A percentile compares a stretch with the other conserved stretches of the same genome.
These are phyloP conservation scores for Paratinospora sagittata DNA, from an alignment of 164 flowering plant genomes.

Conservation along the genomic window DNA sequence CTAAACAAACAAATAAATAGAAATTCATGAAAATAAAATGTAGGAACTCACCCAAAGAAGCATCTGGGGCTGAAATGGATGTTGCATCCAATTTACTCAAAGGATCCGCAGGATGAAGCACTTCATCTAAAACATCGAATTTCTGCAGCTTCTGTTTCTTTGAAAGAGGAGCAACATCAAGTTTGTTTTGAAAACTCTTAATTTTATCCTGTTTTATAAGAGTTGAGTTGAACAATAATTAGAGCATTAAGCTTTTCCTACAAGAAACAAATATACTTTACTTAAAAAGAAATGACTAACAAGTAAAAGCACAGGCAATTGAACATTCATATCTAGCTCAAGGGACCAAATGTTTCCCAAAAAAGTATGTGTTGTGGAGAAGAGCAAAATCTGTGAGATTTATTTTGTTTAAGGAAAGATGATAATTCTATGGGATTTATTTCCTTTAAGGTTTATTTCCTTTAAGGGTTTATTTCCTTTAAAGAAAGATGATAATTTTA, in stretches of 20 bases:
- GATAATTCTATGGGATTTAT: too few species aligned
- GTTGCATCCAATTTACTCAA: background rate
- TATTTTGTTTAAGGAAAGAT: too few species aligned
- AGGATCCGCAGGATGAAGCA: background rate
- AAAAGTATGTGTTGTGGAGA: too few species aligned
- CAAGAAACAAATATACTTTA: background rate
- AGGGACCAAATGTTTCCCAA: background rate
- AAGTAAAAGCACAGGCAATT: background rate
- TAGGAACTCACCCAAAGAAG: slow-evolving; percentile 4
- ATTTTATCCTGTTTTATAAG: slow-evolving; percentile 4
- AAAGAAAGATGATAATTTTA: too few species aligned
- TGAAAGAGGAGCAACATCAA: slow-evolving; percentile 1
- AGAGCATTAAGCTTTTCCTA: background rate
- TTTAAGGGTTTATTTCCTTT: too few species aligned
- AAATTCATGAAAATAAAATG: background rate
- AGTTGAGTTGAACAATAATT: background rate
- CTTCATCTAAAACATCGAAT: background rate
- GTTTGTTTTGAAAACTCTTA: background rate
- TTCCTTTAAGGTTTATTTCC: too few species aligned
- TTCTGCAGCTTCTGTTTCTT: slow-evolving; percentile 6
- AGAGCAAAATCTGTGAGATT: too few species aligned
- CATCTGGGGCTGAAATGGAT: background rate
- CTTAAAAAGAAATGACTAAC: background rate
- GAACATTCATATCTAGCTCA: background rate
- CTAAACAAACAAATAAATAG: background rate